Conservation (phyloP, 1,284 basidiomycete species). For the Pascua sp. region DNA sequence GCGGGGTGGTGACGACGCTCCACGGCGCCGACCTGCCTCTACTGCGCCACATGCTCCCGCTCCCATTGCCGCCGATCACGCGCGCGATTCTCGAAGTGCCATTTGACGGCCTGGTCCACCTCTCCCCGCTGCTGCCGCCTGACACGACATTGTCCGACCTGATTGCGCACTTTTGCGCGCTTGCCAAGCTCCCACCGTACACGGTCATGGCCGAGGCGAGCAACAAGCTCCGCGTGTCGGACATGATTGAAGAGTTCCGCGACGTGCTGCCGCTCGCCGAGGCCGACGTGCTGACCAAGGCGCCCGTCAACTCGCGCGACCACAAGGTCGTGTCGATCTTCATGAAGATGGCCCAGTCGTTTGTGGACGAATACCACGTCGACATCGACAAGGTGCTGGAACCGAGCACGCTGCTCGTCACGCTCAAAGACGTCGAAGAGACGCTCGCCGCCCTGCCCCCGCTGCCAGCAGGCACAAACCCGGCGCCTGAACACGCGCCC, state of each 20-base stretch:
- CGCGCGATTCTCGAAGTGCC: constrained; percentile 51
- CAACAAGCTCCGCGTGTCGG: constrained; percentile 42
- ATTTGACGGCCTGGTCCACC: constrained; percentile 33
- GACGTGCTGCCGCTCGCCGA: constrained; percentile 55
- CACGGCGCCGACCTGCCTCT: constrained; percentile 63
- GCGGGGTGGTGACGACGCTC: constrained; percentile 72
- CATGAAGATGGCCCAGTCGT: constrained; percentile 43
- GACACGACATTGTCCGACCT: constrained; percentile 39
- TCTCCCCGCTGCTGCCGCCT: constrained; percentile 50
- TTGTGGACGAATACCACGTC: constrained; percentile 47
- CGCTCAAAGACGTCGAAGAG: constrained; percentile 53
- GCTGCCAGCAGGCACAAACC: constrained; percentile 19
- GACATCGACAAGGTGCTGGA: constrained; percentile 45
- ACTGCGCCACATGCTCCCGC: constrained; percentile 54
- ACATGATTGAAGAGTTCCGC: constrained; percentile 54
- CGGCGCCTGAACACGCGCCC: constrained; percentile 19
- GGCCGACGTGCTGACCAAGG: constrained; percentile 52
- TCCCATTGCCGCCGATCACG: constrained; percentile 52
- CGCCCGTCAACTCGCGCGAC: constrained; percentile 54
- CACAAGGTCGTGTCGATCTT: constrained; percentile 47
- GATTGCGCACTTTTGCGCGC: constrained; percentile 30
- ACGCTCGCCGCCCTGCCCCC: constrained; percentile 37
- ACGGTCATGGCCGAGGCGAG: constrained; percentile 53
- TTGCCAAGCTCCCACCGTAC: constrained; percentile 54
- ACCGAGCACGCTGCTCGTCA: constrained; percentile 50